These are phyloP conservation scores for Cadophora malorum DNA, from an alignment of 2,329 filamentous ascomycete genomes.

Conservation along the genomic window DNA sequence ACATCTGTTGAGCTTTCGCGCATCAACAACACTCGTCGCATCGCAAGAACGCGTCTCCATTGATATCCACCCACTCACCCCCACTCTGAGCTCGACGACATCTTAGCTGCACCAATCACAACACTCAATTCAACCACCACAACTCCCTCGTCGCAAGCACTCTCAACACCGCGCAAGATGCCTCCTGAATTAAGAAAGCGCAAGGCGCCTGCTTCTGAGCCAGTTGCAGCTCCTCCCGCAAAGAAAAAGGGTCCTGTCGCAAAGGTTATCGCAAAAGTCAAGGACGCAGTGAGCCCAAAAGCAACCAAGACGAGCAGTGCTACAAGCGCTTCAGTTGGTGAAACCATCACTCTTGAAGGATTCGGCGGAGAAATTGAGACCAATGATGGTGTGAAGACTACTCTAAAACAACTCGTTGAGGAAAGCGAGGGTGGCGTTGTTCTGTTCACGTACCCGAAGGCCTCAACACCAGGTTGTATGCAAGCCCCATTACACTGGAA, in stretches of 20 bases:
- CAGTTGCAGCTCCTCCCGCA: slow-evolving; percentile 53
- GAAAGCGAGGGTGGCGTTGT: slow-evolving; percentile 87
- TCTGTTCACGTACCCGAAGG: slow-evolving; percentile 94
- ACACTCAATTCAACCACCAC: slow-evolving; percentile 28
- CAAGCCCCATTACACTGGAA: slow-evolving; percentile 29
- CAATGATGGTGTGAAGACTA: slow-evolving; percentile 82
- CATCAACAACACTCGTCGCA: slow-evolving; percentile 7
- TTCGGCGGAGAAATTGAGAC: slow-evolving; percentile 80
- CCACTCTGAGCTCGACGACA: slow-evolving; percentile 6
- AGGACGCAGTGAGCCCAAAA: slow-evolving; percentile 43
- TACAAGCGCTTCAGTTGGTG: slow-evolving; percentile 52
- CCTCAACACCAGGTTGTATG: slow-evolving; percentile 94
- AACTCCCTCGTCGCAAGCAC: slow-evolving; percentile 21
- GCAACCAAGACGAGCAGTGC: slow-evolving; percentile 41
- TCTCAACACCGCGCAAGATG: slow-evolving; percentile 50
- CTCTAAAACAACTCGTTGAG: slow-evolving; percentile 79
- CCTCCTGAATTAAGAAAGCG: slow-evolving; percentile 66
- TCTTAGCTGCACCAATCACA: slow-evolving; percentile 36
- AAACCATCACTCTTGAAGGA: slow-evolving; percentile 60
- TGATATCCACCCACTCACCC: slow-evolving; percentile 22
- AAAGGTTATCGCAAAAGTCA: slow-evolving; percentile 50
- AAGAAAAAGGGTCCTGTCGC: slow-evolving; percentile 53
- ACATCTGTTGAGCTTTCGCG: not conserved
- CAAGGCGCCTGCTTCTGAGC: slow-evolving; percentile 58
- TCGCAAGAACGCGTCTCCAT: slow-evolving; percentile 2